A percentile compares a stretch with the other conserved stretches of the same genome.
Evolutionary conservation across 1,284 basidiomycete genomes (phyloP).

Genomic region (Microbotryum lychnidis-dioicae): DNA sequence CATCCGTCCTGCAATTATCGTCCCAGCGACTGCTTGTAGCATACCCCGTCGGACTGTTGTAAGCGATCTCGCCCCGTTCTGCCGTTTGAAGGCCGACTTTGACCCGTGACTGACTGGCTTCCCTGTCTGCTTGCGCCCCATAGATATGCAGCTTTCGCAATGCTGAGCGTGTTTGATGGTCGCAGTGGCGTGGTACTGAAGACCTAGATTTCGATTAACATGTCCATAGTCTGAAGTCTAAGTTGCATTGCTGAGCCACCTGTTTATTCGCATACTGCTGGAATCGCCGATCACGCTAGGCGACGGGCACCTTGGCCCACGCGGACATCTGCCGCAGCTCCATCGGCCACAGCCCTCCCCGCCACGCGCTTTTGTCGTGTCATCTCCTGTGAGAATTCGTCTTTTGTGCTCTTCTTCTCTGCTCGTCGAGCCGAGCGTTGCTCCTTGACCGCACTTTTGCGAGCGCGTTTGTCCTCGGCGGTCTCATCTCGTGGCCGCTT

Average conservation of each 20-base stretch:
- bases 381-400: conserved; percentile 64
- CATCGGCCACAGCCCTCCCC: conserved; percentile 23
- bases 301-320: conserved; percentile 21
- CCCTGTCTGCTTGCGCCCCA: neutral
- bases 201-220: too few species aligned
- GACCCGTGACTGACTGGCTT: neutral
- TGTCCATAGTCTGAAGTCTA: too few species aligned
- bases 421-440: conserved; percentile 61
- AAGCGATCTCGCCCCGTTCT: conserved; percentile 38
- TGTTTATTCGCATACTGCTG: too few species aligned
- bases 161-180: conserved; percentile 28
- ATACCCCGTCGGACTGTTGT: conserved; percentile 83
- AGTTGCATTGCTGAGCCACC: too few species aligned
- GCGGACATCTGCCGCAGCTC: conserved; percentile 25
- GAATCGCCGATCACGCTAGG: conserved; percentile 14
- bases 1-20: conserved; percentile 84
- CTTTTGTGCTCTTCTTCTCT: conserved; percentile 72
- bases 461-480: conserved; percentile 73
- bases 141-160: conserved; percentile 11
- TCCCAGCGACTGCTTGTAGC: conserved; percentile 86
- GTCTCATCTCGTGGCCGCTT: conserved; percentile 69
- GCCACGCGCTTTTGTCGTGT: conserved; percentile 50
- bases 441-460: conserved; percentile 80
- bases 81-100: neutral
- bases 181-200: conserved; percentile 14